A percentile compares a stretch with the other conserved stretches of the same genome.
Evolutionary conservation across 139 green algal genomes (phyloP).

Genomic region (Edaphochlamys debaryana): DNA sequence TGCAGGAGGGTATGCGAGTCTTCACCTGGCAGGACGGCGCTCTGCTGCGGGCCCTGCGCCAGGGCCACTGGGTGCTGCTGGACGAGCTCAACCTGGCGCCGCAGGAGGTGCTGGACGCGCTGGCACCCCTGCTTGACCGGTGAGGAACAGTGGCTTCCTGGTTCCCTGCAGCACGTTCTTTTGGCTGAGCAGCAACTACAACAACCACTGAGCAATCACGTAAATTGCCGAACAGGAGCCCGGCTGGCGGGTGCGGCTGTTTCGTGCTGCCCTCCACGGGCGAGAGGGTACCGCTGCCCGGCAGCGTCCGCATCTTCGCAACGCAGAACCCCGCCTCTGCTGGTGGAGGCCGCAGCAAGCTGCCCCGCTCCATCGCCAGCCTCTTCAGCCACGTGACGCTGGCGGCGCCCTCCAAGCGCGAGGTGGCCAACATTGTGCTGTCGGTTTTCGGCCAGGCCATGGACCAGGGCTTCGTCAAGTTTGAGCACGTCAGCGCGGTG

Average conservation of each 20-base stretch:
- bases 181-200: too few species aligned
- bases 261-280: constrained; percentile 55
- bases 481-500: constrained; percentile 8
- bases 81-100: constrained; percentile 92
- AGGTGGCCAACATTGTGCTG: constrained; percentile 45
- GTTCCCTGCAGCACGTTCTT: constrained; percentile 25
- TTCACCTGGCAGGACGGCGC: constrained; percentile 87
- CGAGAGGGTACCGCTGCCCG: constrained; percentile 68
- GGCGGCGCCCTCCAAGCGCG: constrained; percentile 22
- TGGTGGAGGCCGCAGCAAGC: constrained; percentile 48
- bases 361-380: constrained; percentile 41
- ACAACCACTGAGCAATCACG: too few species aligned
- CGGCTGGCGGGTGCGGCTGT: too few species aligned
- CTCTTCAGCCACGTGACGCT: constrained; percentile 46
- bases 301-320: constrained; percentile 87
- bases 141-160: background rate
- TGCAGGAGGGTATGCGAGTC: constrained; percentile 21
- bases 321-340: constrained; percentile 92
- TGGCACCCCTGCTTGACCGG: constrained; percentile 53
- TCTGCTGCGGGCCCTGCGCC: constrained; percentile 66
- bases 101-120: constrained; percentile 61
- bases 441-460: constrained; percentile 32
- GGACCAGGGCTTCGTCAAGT: background rate
- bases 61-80: constrained; percentile 91
- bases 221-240: too few species aligned